These are phyloP conservation scores for Tylopilus vinaceipallidus DNA, from an alignment of 768 basidiomycete genomes.

Conservation along the genomic window DNA sequence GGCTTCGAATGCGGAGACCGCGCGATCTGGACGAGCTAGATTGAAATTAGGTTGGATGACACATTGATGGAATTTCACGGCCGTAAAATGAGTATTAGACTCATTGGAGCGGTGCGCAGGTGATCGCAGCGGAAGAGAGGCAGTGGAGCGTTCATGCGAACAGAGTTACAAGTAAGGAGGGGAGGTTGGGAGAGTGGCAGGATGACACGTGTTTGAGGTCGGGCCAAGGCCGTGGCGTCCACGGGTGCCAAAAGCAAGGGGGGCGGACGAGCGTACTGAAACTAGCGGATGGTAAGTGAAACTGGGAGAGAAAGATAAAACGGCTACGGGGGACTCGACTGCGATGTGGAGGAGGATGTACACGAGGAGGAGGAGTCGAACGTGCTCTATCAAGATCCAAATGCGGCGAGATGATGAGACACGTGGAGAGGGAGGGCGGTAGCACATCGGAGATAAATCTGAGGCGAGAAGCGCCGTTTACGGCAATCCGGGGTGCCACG, in stretches of 20 bases:
- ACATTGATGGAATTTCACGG: slow-evolving; percentile 15
- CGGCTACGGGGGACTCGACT: slow-evolving; percentile 15
- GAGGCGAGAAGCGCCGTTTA: slow-evolving; percentile 15
- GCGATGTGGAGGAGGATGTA: slow-evolving; percentile 12
- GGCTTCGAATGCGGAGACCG: slow-evolving; percentile 18
- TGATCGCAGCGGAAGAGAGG: slow-evolving; percentile 6
- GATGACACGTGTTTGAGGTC: slow-evolving; percentile 21
- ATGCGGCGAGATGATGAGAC: slow-evolving; percentile 22
- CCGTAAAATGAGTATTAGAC: slow-evolving; percentile 8
- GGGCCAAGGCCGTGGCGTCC: slow-evolving; percentile 21
- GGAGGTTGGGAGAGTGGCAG: slow-evolving; percentile 7
- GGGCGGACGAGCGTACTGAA: slow-evolving; percentile 9
- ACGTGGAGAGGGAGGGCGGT: slow-evolving; percentile 19
- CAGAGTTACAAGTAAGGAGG: slow-evolving; percentile 16
- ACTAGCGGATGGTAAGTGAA: slow-evolving; percentile 2
- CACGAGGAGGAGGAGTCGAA: slow-evolving; percentile 17
- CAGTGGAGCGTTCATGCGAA: slow-evolving; percentile 21
- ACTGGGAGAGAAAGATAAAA: background rate
- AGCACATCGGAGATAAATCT: slow-evolving; percentile 30
- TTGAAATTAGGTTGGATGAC: slow-evolving; percentile 24
- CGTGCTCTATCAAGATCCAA: slow-evolving; percentile 21
- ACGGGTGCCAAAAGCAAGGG: slow-evolving; percentile 13
- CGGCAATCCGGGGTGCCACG: slow-evolving; percentile 33
- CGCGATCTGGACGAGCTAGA: slow-evolving; percentile 24
- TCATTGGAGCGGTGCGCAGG: slow-evolving; percentile 6